Conservation (phyloP, 2,329 filamentous ascomycete genomes). For the Aaosphaeria pasadenensis region DNA sequence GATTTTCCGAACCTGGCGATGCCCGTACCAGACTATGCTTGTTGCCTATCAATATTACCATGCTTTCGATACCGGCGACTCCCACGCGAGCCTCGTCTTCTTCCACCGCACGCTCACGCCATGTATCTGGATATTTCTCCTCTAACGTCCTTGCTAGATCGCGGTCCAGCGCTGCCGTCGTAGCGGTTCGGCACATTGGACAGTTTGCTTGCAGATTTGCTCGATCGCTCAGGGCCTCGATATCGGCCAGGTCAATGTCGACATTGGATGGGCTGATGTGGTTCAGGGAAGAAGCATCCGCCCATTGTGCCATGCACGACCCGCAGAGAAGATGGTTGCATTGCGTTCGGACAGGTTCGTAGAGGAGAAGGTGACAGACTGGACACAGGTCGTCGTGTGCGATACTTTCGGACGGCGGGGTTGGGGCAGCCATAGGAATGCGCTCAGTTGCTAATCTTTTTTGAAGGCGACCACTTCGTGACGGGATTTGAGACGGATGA, state of each 20-base stretch:
- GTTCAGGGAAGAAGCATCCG: slow-evolving; percentile 37
- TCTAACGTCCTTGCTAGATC: slow-evolving; percentile 24
- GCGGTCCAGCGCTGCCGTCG: slow-evolving; percentile 30
- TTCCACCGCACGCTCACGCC: slow-evolving; percentile 34
- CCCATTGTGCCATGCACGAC: slow-evolving; percentile 48
- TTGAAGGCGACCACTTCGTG: no score
- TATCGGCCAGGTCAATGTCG: slow-evolving; percentile 13
- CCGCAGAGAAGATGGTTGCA: slow-evolving; percentile 45
- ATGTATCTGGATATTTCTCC: slow-evolving; percentile 35
- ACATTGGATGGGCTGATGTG: slow-evolving; percentile 39
- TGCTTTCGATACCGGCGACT: slow-evolving; percentile 33
- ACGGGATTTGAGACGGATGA: no score
- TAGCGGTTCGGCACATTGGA: slow-evolving; percentile 46
- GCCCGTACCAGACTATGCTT: slow-evolving; percentile 25
- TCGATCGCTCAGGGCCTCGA: slow-evolving; percentile 12
- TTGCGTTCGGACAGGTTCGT: slow-evolving; percentile 40
- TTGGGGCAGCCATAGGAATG: slow-evolving; percentile 10
- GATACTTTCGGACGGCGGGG: slow-evolving; percentile 15
- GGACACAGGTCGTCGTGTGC: slow-evolving; percentile 45
- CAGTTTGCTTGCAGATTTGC: slow-evolving; percentile 39
- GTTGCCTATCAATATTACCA: slow-evolving; percentile 47
- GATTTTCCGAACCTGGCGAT: neutral
- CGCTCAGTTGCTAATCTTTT: neutral
- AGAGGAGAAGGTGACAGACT: slow-evolving; percentile 45
- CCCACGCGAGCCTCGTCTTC: slow-evolving; percentile 19